Evolutionary conservation across 1,284 basidiomycete genomes (phyloP).

Genomic region (Sporisorium iseilematis-ciliati): DNA sequence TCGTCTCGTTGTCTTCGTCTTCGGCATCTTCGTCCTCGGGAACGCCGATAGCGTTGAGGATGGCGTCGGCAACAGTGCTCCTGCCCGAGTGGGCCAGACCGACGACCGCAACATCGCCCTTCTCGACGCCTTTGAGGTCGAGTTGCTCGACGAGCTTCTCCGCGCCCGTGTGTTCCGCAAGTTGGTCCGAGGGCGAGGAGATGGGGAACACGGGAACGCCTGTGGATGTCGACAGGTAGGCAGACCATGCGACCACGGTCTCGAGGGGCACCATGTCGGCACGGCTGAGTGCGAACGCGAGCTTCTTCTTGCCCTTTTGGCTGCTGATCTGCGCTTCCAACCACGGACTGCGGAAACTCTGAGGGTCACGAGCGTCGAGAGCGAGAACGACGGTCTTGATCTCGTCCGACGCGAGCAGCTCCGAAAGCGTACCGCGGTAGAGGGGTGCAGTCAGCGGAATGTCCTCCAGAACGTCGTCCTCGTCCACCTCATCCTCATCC

Average conservation of each 20-base stretch:
- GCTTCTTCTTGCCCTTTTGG: conserved; percentile 36
- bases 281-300: conserved; percentile 52
- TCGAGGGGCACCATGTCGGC: conserved; percentile 64
- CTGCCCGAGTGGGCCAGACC: conserved; percentile 62
- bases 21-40: conserved; percentile 38
- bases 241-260: conserved; percentile 56
- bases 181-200: conserved; percentile 36
- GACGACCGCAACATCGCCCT: conserved; percentile 50
- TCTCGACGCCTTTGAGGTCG: conserved; percentile 36
- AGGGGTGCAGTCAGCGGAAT: conserved; percentile 47
- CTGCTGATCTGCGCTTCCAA: conserved; percentile 46
- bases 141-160: conserved; percentile 53
- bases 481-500: conserved; percentile 26
- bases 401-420: conserved; percentile 36
- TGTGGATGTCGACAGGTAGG: conserved; percentile 34
- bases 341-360: conserved; percentile 57
- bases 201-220: conserved; percentile 54
- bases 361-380: conserved; percentile 63
- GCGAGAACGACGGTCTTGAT: conserved; percentile 55
- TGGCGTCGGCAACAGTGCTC: conserved; percentile 52
- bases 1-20: conserved; percentile 42
- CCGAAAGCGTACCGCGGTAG: conserved; percentile 46
- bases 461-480: conserved; percentile 34
- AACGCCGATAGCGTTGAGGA: conserved; percentile 52
- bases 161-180: conserved; percentile 40